phyloP scores from a whole-genome alignment of 148 eudicot genomes.

The Chenopodium berlandieri region DNA sequence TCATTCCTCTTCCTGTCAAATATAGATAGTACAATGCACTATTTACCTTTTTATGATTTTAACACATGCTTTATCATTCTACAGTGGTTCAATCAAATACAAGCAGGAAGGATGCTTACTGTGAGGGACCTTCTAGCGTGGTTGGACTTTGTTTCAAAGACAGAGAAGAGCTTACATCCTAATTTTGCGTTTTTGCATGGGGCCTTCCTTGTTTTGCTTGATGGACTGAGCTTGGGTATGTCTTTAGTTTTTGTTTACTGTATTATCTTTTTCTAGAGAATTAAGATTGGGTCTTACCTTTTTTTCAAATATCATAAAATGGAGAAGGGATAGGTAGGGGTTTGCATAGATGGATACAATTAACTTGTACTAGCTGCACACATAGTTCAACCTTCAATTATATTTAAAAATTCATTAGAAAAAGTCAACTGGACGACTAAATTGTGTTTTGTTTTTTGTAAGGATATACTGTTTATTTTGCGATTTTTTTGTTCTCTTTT shows the following conservation, averaged over 20 bases:
- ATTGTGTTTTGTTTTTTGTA: no score
- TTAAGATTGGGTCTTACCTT: background rate
- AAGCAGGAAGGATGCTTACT: constrained; percentile 81
- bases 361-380: no score
- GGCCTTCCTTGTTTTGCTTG: constrained; percentile 88
- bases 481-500: no score
- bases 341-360: background rate
- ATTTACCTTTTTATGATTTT: background rate
- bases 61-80: constrained; percentile 4
- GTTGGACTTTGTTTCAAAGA: constrained; percentile 67
- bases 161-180: constrained; percentile 50
- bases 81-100: constrained; percentile 90
- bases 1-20: background rate
- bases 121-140: constrained; percentile 95
- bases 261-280: background rate
- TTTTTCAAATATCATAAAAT: background rate
- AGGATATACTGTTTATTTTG: no score
- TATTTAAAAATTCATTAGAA: no score
- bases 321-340: background rate
- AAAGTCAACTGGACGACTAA: no score
- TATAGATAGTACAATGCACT: background rate
- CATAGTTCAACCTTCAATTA: no score
- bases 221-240: constrained; percentile 88
- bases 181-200: constrained; percentile 76
- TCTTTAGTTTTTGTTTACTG: background rate